These are phyloP conservation scores for Aureobasidium sp. DNA, from an alignment of 2,329 filamentous ascomycete species.

Conservation along the genomic window DNA sequence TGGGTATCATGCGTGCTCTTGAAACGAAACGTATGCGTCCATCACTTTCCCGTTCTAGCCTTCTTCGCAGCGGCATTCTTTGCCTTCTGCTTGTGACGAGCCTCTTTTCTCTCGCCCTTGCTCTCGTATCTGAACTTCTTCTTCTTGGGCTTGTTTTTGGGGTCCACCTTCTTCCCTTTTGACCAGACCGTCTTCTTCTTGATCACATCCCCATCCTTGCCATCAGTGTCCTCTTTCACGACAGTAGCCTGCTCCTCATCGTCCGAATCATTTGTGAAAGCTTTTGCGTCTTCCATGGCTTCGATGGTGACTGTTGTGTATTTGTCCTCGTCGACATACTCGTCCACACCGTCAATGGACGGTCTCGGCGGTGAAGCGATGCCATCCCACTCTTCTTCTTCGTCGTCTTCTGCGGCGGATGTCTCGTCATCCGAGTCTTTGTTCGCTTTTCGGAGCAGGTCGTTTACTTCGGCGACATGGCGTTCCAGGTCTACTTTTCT, in stretches of 20 bases:
- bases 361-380: constrained; percentile 40
- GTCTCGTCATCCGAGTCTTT: constrained; percentile 26
- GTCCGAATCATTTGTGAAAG: constrained; percentile 8
- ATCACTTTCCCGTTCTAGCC: constrained; percentile 38
- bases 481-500: constrained; percentile 73
- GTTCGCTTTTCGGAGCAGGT: constrained; percentile 53
- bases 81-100: constrained; percentile 55
- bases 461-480: constrained; percentile 71
- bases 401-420: constrained; percentile 21
- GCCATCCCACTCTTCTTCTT: constrained; percentile 16
- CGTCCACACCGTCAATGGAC: constrained; percentile 48
- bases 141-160: constrained; percentile 55
- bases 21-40: not conserved
- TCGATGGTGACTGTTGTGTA: constrained; percentile 94
- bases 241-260: constrained; percentile 9
- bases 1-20: constrained; percentile 12
- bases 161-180: constrained; percentile 39
- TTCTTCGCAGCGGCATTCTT: constrained; percentile 66
- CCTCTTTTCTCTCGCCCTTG: constrained; percentile 67
- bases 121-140: constrained; percentile 93
- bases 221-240: constrained; percentile 9
- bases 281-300: constrained; percentile 61
- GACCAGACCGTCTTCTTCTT: constrained; percentile 39
- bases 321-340: constrained; percentile 93
- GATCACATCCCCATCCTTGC: not conserved